Evolutionary conservation across 2,329 filamentous ascomycete species (phyloP).

Genomic region (Pseudogymnoascus verrucosus): DNA sequence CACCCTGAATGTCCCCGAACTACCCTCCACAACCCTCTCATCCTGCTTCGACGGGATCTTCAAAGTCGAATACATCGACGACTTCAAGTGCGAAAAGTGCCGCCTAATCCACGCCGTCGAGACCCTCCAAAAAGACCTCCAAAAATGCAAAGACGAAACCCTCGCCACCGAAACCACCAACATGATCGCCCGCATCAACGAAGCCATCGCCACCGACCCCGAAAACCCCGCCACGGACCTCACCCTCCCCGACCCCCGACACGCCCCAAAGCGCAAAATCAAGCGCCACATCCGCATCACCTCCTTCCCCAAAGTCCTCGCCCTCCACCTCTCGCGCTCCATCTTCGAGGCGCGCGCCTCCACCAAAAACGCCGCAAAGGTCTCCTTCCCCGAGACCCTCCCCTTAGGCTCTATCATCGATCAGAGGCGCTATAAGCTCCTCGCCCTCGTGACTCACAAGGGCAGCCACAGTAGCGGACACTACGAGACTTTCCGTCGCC

Average conservation of each 20-base stretch:
- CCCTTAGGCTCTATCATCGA: constrained; percentile 72
- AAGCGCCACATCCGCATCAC: constrained; percentile 82
- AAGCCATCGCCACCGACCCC: constrained; percentile 70
- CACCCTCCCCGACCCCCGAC: constrained; percentile 62
- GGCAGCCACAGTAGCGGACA: constrained; percentile 94
- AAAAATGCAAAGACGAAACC: constrained; percentile 43
- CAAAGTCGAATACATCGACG: constrained; percentile 92
- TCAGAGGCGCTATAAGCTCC: constrained; percentile 72
- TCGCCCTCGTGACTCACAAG: constrained; percentile 87
- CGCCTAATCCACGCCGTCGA: constrained; percentile 72
- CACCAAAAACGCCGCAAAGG: constrained; percentile 90
- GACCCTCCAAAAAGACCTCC: constrained; percentile 49
- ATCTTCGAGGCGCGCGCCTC: constrained; percentile 78
- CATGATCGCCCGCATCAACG: constrained; percentile 55
- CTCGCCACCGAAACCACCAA: constrained; percentile 40
- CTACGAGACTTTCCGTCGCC: constrained; percentile 90
- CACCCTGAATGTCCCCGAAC: constrained; percentile 83
- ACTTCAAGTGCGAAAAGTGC: constrained; percentile 93
- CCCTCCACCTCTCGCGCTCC: constrained; percentile 85
- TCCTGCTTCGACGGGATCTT: constrained; percentile 89
- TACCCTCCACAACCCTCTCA: constrained; percentile 70
- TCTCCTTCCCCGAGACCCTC: constrained; percentile 81
- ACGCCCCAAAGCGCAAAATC: constrained; percentile 75
- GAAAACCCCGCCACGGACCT: constrained; percentile 68
- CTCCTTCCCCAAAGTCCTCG: constrained; percentile 78